Evolutionary conservation across 495 filamentous ascomycete genomes (phyloP).

Genomic region (Cercophora samala): DNA sequence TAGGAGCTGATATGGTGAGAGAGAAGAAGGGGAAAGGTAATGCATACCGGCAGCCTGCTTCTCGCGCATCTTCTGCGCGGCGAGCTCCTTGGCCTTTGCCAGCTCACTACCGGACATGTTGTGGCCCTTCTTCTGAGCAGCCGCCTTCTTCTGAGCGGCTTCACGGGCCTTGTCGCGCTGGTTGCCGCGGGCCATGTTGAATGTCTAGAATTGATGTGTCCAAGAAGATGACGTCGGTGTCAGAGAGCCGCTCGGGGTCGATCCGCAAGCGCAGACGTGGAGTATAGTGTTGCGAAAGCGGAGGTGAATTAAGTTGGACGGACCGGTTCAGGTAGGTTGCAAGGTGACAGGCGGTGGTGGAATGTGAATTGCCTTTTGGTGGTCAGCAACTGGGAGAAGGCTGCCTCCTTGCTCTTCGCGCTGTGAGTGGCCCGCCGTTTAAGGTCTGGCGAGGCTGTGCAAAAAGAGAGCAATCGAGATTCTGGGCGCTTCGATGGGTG

Average conservation of each 20-base stretch:
- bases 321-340: background rate
- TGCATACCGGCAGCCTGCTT: constrained; percentile 80
- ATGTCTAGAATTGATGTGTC: constrained; percentile 2
- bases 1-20: background rate
- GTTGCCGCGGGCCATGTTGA: constrained; percentile 81
- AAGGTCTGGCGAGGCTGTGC: constrained; percentile 18
- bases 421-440: constrained; percentile 8
- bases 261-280: background rate
- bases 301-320: constrained; percentile 2
- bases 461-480: background rate
- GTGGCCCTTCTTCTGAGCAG: constrained; percentile 58
- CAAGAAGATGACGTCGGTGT: background rate
- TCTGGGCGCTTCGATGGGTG: constrained; percentile 24
- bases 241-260: background rate
- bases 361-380: background rate
- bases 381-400: constrained; percentile 8
- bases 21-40: constrained; percentile 1
- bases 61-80: constrained; percentile 80
- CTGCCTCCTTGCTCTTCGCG: constrained; percentile 2
- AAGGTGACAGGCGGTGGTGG: background rate
- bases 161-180: constrained; percentile 87
- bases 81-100: constrained; percentile 67
- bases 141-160: constrained; percentile 68
- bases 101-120: constrained; percentile 65
- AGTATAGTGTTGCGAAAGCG: constrained; percentile 3